A percentile compares a stretch with the other conserved stretches of the same genome.
phyloP scores from a whole-genome alignment of 164 flowering plant genomes.

The Umbilicus rupestris region DNA sequence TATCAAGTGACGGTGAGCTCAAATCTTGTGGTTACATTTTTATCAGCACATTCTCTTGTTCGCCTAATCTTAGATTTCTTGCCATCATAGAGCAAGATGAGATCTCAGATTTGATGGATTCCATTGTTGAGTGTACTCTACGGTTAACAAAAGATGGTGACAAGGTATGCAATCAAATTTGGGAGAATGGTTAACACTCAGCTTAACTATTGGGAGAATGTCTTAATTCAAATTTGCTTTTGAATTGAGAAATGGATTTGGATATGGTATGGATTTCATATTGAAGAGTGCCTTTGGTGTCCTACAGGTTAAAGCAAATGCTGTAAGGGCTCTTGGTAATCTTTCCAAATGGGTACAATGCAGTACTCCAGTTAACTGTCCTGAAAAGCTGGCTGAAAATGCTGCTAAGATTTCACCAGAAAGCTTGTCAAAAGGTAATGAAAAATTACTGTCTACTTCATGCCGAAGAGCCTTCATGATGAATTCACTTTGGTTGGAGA shows the following conservation, averaged over 20 bases:
- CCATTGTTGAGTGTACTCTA: constrained; percentile 51
- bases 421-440: constrained; percentile 6
- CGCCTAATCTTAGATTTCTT: neutral
- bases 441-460: constrained; percentile 1
- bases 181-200: too few species aligned
- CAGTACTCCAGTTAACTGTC: constrained; percentile 15
- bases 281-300: neutral
- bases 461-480: constrained; percentile 13
- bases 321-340: constrained; percentile 95
- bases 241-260: neutral
- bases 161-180: constrained; percentile 46
- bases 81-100: constrained; percentile 19
- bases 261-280: neutral
- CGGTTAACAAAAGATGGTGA: constrained; percentile 76
- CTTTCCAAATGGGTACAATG: constrained; percentile 59
- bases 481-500: constrained; percentile 37
- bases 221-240: neutral
- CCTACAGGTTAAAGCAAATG: constrained; percentile 82
- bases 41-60: neutral
- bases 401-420: constrained; percentile 12
- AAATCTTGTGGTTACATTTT: neutral
- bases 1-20: constrained; percentile 23
- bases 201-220: too few species aligned
- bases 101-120: constrained; percentile 18
- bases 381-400: constrained; percentile 15